Conservation (phyloP, 345 rosid genomes). For the Brassica nigra region DNA sequence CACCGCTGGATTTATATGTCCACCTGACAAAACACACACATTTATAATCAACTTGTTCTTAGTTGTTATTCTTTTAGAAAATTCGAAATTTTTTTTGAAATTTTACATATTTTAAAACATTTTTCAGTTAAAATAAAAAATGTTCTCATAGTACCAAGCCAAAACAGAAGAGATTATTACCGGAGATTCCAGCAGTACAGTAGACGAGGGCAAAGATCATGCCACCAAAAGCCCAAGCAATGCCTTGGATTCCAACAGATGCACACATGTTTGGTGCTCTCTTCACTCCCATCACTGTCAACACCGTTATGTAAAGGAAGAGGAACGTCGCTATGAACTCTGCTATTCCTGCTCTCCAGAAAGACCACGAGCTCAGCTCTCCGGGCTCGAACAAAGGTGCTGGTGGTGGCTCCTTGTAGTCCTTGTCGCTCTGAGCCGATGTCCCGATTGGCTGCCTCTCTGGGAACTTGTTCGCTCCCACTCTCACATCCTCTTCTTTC, state of each 20-base stretch:
- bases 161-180: no score
- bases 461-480: constrained; percentile 49
- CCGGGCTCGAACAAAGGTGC: constrained; percentile 50
- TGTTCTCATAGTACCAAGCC: no score
- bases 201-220: constrained; percentile 56
- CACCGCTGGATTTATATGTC: constrained; percentile 53
- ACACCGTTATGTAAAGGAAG: constrained; percentile 34
- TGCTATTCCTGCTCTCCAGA: constrained; percentile 46
- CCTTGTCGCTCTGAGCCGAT: constrained; percentile 46
- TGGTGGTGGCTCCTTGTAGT: constrained; percentile 54
- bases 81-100: no score
- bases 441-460: constrained; percentile 53
- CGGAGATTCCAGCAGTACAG: constrained; percentile 52
- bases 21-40: constrained; percentile 17
- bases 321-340: constrained; percentile 47
- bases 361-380: constrained; percentile 48
- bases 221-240: constrained; percentile 56
- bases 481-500: constrained; percentile 50
- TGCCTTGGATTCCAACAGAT: constrained; percentile 51
- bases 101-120: no score
- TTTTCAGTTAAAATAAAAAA: no score
- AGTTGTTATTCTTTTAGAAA: no score
- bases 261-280: constrained; percentile 47
- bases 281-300: constrained; percentile 44
- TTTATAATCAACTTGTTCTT: no score